phyloP scores from a whole-genome alignment of 768 basidiomycete species.

The Boletus rufocinnamomeus region DNA sequence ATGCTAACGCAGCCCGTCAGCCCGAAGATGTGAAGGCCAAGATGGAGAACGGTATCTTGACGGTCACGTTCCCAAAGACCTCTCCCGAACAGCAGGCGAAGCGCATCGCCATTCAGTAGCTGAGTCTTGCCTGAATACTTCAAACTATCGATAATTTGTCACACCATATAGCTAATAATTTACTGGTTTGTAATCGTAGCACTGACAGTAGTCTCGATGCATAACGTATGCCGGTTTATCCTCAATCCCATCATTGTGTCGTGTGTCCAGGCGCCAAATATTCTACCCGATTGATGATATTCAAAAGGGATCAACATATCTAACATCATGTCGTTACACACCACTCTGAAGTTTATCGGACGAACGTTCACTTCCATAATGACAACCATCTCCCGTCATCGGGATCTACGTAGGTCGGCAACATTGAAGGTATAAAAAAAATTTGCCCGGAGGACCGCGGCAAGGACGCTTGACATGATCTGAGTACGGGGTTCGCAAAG shows the following conservation, averaged over 20 bases:
- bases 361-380: too few species aligned
- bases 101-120: slow-evolving; percentile 35
- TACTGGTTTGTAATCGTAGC: neutral
- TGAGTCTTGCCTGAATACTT: neutral
- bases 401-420: too few species aligned
- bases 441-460: too few species aligned
- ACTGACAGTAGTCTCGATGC: neutral
- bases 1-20: slow-evolving; percentile 24
- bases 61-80: slow-evolving; percentile 50
- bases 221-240: neutral
- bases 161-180: too few species aligned
- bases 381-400: too few species aligned
- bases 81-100: slow-evolving; percentile 42
- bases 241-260: neutral
- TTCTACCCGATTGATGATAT: too few species aligned
- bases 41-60: slow-evolving; percentile 50
- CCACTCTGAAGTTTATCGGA: too few species aligned
- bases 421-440: too few species aligned
- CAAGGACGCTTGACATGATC: too few species aligned
- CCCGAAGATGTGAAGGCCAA: slow-evolving; percentile 48
- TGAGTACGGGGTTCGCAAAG: too few species aligned
- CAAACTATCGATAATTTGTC: neutral
- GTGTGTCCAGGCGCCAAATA: neutral
- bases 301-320: too few species aligned
- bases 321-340: too few species aligned